Conservation (phyloP, 257 asterid species). For the Solanum gandarillasii region DNA sequence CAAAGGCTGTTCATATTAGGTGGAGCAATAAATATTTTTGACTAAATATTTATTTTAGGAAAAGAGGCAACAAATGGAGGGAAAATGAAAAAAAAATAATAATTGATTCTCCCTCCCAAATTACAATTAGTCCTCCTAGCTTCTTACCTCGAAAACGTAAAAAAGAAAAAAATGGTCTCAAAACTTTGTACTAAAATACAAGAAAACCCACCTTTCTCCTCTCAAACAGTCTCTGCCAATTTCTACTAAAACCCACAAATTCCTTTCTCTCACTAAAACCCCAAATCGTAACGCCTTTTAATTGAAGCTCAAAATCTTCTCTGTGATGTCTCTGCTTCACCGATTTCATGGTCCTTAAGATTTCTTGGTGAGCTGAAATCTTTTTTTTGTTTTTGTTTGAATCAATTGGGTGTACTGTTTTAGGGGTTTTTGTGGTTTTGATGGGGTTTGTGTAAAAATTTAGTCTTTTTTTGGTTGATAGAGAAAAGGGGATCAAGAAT, state of each 20-base stretch:
- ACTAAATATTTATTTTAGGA: neutral
- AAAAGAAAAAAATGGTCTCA: neutral
- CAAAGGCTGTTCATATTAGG: neutral
- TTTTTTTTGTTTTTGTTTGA: neutral
- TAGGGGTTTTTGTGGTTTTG: neutral
- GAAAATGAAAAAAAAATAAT: neutral
- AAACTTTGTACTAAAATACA: neutral
- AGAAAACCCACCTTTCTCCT: neutral
- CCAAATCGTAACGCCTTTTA: neutral
- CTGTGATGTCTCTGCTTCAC: neutral
- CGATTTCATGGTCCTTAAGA: neutral
- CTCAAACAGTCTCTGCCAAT: neutral
- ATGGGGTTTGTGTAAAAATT: neutral
- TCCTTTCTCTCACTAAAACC: conserved; percentile 11
- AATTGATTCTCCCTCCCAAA: neutral
- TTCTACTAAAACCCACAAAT: neutral
- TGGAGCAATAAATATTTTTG: neutral
- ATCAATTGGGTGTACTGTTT: neutral
- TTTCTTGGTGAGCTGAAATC: neutral
- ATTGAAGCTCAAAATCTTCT: neutral
- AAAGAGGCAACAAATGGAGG: neutral
- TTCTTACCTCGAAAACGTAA: neutral
- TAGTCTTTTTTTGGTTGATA: neutral
- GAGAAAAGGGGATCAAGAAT: neutral
- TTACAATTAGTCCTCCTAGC: neutral